Evolutionary conservation across 2,329 filamentous ascomycete genomes (phyloP).

Genomic region (Fusarium gaditjirri): DNA sequence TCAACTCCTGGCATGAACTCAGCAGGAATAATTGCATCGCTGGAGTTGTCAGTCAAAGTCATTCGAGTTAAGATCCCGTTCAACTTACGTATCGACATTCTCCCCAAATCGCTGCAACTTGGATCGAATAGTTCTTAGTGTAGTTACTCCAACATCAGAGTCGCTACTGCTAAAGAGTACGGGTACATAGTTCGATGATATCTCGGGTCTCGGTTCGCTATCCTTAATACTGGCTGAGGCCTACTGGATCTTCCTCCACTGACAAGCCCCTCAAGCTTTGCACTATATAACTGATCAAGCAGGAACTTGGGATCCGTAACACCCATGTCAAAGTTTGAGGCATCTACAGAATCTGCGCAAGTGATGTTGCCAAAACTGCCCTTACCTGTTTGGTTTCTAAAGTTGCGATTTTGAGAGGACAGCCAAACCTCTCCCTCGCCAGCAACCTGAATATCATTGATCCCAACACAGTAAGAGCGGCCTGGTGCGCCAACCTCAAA

Average conservation of each 20-base stretch:
- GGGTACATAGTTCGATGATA: not conserved
- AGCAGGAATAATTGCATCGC: not conserved
- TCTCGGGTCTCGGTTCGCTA: not conserved
- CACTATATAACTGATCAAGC: not conserved
- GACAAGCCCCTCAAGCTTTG: not conserved
- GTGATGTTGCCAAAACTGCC: not conserved
- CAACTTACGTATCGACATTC: not conserved
- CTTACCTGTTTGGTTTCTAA: not conserved
- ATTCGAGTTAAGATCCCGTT: rapidly evolving
- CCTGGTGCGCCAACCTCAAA: not conserved
- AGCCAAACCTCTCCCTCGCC: not conserved
- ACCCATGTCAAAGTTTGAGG: not conserved
- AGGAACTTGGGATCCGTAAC: not conserved
- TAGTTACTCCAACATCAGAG: rapidly evolving
- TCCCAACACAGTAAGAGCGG: not conserved
- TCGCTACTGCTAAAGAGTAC: not conserved
- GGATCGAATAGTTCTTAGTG: not conserved
- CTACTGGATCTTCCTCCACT: not conserved
- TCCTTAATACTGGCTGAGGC: not conserved
- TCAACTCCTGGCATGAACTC: slow-evolving; percentile 34
- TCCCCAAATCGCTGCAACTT: not conserved
- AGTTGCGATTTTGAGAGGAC: not conserved
- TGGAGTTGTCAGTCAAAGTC: rapidly evolving
- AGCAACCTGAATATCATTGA: not conserved
- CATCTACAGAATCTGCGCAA: not conserved